Conservation (phyloP, 2,329 filamentous ascomycete species). For the Colletotrichum simmondsii region DNA sequence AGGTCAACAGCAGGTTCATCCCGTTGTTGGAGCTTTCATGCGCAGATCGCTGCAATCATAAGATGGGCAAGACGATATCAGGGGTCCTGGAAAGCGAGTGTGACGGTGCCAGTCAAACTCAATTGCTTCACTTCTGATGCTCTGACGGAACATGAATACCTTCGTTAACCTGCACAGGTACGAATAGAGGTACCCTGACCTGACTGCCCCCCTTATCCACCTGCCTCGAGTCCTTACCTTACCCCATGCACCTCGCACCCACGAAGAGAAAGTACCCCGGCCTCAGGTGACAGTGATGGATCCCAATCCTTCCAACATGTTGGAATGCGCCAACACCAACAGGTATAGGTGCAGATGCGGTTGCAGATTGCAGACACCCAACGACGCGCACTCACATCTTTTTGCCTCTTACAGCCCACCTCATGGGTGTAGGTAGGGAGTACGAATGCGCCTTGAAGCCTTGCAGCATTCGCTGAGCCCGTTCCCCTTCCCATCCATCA, state of each 20-base stretch:
- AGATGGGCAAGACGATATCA: neutral
- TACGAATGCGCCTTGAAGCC: neutral
- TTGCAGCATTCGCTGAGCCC: neutral
- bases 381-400: neutral
- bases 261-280: constrained; percentile 15
- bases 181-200: neutral
- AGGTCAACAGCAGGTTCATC: neutral
- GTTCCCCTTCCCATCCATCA: neutral
- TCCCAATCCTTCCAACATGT: constrained; percentile 12
- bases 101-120: neutral
- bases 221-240: constrained; percentile 5
- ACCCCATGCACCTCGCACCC: neutral
- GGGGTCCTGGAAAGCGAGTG: neutral
- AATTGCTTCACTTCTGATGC: neutral
- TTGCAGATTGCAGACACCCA: neutral
- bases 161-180: neutral
- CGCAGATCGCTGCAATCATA: neutral
- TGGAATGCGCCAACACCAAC: constrained; percentile 23
- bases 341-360: neutral
- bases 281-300: constrained; percentile 28
- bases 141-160: neutral
- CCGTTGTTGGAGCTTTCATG: neutral
- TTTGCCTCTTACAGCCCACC: neutral
- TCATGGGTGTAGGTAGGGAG: too few relatives aligned
- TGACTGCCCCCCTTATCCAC: neutral